Conservation (phyloP, 1,284 basidiomycete genomes). For the Trichosporon sp. region DNA sequence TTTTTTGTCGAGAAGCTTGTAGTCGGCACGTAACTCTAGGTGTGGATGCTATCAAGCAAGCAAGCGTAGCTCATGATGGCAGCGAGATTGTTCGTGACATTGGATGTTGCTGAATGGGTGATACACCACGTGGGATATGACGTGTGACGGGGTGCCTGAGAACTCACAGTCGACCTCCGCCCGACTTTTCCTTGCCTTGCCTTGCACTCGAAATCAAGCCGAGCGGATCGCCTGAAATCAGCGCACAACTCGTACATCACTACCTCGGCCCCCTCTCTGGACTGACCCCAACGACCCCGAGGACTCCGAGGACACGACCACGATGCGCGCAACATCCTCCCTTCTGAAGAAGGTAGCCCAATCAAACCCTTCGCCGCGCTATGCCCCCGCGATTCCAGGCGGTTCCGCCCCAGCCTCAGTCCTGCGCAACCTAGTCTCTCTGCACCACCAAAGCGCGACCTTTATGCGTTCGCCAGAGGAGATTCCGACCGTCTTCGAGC, state of each 20-base stretch:
- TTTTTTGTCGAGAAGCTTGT: neutral
- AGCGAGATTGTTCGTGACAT: neutral
- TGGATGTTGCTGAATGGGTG: neutral
- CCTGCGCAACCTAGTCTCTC: constrained; percentile 32
- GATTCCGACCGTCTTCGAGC: constrained; percentile 31
- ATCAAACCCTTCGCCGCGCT: neutral
- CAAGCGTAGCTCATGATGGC: neutral
- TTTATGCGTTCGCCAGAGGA: constrained; percentile 37
- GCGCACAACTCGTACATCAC: no score
- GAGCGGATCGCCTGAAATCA: neutral
- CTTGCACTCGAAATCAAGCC: neutral
- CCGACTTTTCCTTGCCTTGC: constrained; percentile 5
- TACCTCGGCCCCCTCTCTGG: no score
- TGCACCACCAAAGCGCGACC: constrained; percentile 40
- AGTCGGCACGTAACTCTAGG: neutral
- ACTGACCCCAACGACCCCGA: neutral
- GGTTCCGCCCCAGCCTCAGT: constrained; percentile 24
- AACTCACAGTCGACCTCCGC: neutral
- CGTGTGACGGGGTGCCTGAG: neutral
- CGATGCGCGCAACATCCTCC: neutral
- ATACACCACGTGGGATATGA: neutral
- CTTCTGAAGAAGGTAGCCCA: neutral
- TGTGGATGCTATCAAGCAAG: no score
- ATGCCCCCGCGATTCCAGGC: neutral
- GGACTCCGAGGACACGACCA: no score